Evolutionary conservation across 331 rosid genomes (phyloP), one percentile per base, ranked within the genome.

Genomic region (Malus hybrid): DNA sequence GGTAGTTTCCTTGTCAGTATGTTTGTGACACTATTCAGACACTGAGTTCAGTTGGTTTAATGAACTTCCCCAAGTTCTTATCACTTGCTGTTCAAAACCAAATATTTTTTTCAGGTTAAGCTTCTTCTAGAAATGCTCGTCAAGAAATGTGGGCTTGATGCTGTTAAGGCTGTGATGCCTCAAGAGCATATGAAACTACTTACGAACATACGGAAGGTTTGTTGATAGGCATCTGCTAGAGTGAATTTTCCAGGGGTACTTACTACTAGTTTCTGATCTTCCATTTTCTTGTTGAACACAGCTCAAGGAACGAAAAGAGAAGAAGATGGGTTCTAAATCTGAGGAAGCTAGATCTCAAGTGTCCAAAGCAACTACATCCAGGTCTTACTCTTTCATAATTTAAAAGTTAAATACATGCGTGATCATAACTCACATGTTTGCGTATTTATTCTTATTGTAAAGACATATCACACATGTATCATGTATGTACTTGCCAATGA

Each of bases 151-250:
- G 99, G 98, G 44, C 67, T 92, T 71, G 96, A 91, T 71, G 96
- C 94, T 46, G 96, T 95, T 44, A 95, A 89, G 87, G 98, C 92
- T 13, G 98, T 89, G 76, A 86, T 92, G 87, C 97, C 98, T 5
- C 89, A 88, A 75, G 93, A 90, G 55, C 99, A 95, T 81, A 83
- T 88, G 92, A 92, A 89, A 86, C 97, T 92, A 78, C 97, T 95
- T 81, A 80, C 93, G 73, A 95, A 92, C 75, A 90, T 95, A 65
- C 88, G 97, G 70, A 95, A 95, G 99, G 99, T 95, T 2, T 67
- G 81, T 76, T 34, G 27, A 75, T 24, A 70, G 66, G 34, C 78
- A 64, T 65, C 56, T 70, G 20, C 29, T 71, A 39, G 18, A 33
- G 59, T 36, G 64, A 28, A 46, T 55, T 67, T 46, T 2, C 1